A percentile compares a stretch with the other conserved stretches of the same genome.
phyloP scores from a whole-genome alignment of 2,329 filamentous ascomycete species.

The Xylariaceae sp. region DNA sequence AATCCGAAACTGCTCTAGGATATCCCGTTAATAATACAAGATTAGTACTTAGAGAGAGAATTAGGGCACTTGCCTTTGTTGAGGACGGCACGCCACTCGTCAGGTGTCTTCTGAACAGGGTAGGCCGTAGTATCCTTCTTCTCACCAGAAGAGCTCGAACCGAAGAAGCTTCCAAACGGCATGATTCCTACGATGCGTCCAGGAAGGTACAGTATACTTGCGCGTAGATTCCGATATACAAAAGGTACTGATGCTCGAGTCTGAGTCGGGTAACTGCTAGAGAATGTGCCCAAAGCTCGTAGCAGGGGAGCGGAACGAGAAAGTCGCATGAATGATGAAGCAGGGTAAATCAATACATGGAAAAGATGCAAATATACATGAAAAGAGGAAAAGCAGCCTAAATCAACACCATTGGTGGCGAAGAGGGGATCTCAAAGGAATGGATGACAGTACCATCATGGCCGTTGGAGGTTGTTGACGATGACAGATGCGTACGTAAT shows the following conservation, averaged over 20 bases:
- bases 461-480: background rate
- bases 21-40: conserved; percentile 5
- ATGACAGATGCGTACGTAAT: no score
- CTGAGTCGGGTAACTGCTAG: conserved; percentile 37
- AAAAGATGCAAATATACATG: background rate
- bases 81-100: conserved; percentile 86
- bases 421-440: background rate
- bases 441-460: background rate
- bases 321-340: conserved; percentile 43
- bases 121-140: conserved; percentile 58
- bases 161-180: conserved; percentile 73
- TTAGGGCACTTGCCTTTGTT: conserved; percentile 43
- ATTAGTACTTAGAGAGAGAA: background rate
- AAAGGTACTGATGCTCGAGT: conserved; percentile 28
- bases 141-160: conserved; percentile 46
- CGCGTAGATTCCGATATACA: conserved; percentile 16
- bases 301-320: conserved; percentile 44
- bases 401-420: background rate
- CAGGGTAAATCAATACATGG: background rate
- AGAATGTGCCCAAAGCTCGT: conserved; percentile 42
- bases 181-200: conserved; percentile 51
- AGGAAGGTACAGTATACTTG: conserved; percentile 40
- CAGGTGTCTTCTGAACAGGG: conserved; percentile 72
- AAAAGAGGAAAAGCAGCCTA: background rate
- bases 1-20: conserved; percentile 88